These are phyloP conservation scores for Hondaea fermentalgiana DNA, from an alignment of 108 stramenopile species.

Conservation along the genomic window DNA sequence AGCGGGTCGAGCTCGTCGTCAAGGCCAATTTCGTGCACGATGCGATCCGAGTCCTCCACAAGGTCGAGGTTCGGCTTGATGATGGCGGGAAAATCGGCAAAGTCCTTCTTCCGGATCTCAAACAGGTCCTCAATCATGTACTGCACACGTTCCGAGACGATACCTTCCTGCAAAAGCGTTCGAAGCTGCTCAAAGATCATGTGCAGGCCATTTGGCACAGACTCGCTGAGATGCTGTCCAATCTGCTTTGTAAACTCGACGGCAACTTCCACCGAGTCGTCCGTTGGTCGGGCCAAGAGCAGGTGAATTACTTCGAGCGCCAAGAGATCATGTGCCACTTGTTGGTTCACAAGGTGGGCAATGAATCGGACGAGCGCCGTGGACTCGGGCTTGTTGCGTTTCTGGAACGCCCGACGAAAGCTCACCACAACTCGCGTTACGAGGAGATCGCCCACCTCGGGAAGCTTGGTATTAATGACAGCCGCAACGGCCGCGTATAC, in stretches of 20 bases:
- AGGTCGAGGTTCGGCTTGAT: conserved; percentile 76
- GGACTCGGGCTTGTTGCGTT: conserved; percentile 73
- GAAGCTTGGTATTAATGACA: conserved; percentile 91
- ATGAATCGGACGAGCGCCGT: conserved; percentile 74
- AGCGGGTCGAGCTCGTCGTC: conserved; percentile 80
- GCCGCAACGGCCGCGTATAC: conserved; percentile 80
- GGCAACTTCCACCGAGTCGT: conserved; percentile 92
- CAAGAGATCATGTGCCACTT: conserved; percentile 86
- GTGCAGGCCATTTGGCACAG: conserved; percentile 80
- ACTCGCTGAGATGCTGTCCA: conserved; percentile 68
- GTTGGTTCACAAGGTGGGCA: conserved; percentile 93
- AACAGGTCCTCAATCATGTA: conserved; percentile 84
- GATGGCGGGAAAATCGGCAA: conserved; percentile 54
- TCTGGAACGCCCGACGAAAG: conserved; percentile 76
- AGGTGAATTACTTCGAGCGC: conserved; percentile 87
- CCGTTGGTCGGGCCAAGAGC: conserved; percentile 84
- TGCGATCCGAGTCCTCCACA: conserved; percentile 93
- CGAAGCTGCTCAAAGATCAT: conserved; percentile 89
- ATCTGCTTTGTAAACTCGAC: conserved; percentile 76
- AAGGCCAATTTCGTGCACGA: conserved; percentile 84
- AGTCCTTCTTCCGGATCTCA: conserved; percentile 65
- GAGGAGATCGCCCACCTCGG: conserved; percentile 87
- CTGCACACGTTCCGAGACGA: conserved; percentile 69
- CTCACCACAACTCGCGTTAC: conserved; percentile 68
- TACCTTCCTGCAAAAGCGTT: conserved; percentile 63